These are phyloP conservation scores for Fusarium nodosum DNA, from an alignment of 2,329 filamentous ascomycete species.

Conservation along the genomic window DNA sequence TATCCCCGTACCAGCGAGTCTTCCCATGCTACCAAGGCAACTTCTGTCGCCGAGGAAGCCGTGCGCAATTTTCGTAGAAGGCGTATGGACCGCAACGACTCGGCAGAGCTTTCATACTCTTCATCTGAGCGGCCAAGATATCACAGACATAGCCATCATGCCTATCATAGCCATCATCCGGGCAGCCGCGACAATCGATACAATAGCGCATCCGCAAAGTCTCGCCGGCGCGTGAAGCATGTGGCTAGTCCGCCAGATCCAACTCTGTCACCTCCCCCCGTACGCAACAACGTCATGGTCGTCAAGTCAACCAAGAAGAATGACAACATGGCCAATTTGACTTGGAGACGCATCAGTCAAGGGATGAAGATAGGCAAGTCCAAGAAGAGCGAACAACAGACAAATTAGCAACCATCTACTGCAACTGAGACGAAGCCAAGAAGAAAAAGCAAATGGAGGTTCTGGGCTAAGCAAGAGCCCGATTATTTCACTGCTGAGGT, in stretches of 20 bases:
- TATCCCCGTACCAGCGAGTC: slow-evolving; percentile 29
- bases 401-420: neutral
- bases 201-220: neutral
- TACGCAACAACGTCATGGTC: slow-evolving; percentile 6
- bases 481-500: neutral
- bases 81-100: neutral
- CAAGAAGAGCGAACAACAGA: slow-evolving; percentile 1
- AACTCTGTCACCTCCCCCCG: neutral
- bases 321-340: neutral
- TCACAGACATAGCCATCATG: slow-evolving; percentile 14
- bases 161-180: slow-evolving; percentile 11
- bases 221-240: neutral
- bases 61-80: neutral
- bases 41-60: slow-evolving; percentile 29
- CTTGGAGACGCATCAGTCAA: slow-evolving; percentile 27
- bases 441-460: slow-evolving; percentile 33
- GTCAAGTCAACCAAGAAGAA: slow-evolving; percentile 26
- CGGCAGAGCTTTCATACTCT: neutral
- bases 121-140: slow-evolving; percentile 14
- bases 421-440: neutral
- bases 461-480: slow-evolving; percentile 23
- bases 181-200: slow-evolving; percentile 1
- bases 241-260: neutral
- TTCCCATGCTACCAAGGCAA: slow-evolving; percentile 21
- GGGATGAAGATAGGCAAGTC: slow-evolving; percentile 18